Evolutionary conservation across 2,329 filamentous ascomycete genomes (phyloP).

Genomic region (Anthostomella pinea): DNA sequence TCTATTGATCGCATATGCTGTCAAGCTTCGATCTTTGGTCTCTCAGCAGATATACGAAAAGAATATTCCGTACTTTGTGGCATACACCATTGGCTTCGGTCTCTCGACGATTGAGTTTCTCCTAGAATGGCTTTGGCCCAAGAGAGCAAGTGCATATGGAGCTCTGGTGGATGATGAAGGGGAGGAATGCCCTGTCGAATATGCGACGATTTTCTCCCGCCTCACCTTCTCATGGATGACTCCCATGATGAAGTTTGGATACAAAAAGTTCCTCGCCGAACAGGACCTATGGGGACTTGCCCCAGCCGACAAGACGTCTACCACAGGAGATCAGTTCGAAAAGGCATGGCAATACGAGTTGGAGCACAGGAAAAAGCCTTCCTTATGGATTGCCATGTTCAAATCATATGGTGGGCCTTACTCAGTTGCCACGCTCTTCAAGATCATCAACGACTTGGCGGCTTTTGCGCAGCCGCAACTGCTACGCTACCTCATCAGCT

Average conservation of each 20-base stretch:
- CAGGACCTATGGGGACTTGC: conserved; percentile 94
- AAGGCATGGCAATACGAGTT: conserved; percentile 75
- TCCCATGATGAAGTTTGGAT: conserved; percentile 92
- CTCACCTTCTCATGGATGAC: conserved; percentile 99
- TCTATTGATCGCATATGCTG: conserved; percentile 70
- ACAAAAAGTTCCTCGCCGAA: conserved; percentile 87
- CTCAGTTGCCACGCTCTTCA: conserved; percentile 77
- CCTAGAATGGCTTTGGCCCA: conserved; percentile 85
- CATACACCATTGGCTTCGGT: conserved; percentile 70
- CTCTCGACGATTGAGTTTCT: conserved; percentile 69
- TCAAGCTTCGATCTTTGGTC: conserved; percentile 84
- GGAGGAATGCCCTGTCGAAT: conserved; percentile 72
- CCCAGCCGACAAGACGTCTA: conserved; percentile 72
- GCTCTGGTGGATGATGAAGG: conserved; percentile 54
- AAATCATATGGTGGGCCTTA: conserved; percentile 85
- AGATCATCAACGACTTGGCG: conserved; percentile 80
- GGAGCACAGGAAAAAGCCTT: conserved; percentile 66
- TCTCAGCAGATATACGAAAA: conserved; percentile 69
- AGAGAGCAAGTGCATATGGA: conserved; percentile 62
- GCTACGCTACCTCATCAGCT: conserved; percentile 77
- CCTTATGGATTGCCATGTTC: conserved; percentile 82
- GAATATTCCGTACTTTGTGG: conserved; percentile 71
- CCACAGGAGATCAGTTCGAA: conserved; percentile 68
- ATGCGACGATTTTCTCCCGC: conserved; percentile 89
- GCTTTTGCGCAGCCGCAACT: conserved; percentile 91